Base-by-base conservation (phyloP, 768 basidiomycete species). In the Calocera cornea region DNA sequence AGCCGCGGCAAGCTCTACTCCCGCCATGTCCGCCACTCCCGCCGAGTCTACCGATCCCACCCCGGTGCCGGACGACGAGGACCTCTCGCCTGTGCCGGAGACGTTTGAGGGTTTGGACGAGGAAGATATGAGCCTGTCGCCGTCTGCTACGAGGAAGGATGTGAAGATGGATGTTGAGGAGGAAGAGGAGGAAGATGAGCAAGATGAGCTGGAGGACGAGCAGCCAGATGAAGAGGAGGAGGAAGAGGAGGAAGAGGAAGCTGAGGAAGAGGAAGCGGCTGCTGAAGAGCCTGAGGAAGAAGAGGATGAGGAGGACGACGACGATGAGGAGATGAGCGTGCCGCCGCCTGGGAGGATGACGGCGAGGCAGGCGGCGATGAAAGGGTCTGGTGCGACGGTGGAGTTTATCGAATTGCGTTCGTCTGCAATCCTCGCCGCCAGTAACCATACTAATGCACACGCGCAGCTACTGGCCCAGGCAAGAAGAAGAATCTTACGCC, bases 401-500 rank as follows among this genome's bases (percentile, higher is more conserved):
- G 54, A 60, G 54, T 60, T 60, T 33, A 60, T 60, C 11, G 54
- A 60, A 33, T 19, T 60, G 54, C 54, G 54, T 60, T 29, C 54
- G 54, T 27, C 14, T 27, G 22, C 11, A 16, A 16, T n/a, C n/a
- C n/a, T n/a, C 31, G 11, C 27, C 54, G 14, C 54, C 31, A 16
- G 10, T 50, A n/a, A 8, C 24, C 24, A 10, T 33, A 14, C 22
- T 33, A 8, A 10, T 22, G 14, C 27, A 60, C 22, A 16, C 24
- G 27, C 54, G 24, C 19, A 60, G 54, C 54, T 7, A 60, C 54
- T 33, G 54, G 54, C 10, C 54, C 54, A 83, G 84, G 65, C 24
- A 65, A 68, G 75, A 90, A 88, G 75, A 86, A 87, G 72, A 81
- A 83, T 8, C 77, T 89, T 7, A 90, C 86, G 8, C 87, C 87